These are phyloP conservation scores for Colletotrichum kahawae DNA, from an alignment of 2,329 filamentous ascomycete genomes.

Conservation along the genomic window DNA sequence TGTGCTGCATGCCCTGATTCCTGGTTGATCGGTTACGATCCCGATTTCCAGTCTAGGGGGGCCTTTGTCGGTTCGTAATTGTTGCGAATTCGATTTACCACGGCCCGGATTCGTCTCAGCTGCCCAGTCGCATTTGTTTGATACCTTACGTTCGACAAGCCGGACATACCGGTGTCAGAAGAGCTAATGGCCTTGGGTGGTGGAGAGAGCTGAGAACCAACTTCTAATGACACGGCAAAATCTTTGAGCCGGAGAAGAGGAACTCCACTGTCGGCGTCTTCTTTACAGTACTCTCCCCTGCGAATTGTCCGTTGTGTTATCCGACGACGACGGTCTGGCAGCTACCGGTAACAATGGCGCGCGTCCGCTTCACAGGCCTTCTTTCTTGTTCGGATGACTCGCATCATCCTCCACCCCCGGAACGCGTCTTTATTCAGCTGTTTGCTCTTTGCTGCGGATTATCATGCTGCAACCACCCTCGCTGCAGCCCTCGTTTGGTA, in stretches of 20 bases:
- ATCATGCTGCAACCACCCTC: neutral
- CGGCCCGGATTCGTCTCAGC: neutral
- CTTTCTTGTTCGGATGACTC: slow-evolving; percentile 1
- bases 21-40: neutral
- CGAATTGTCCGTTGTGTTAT: neutral
- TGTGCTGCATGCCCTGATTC: neutral
- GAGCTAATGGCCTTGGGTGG: neutral
- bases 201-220: neutral
- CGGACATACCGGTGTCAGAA: slow-evolving; percentile 6
- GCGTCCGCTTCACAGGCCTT: neutral
- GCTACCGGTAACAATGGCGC: neutral
- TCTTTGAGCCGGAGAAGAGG: neutral
- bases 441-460: neutral
- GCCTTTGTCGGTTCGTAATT: neutral
- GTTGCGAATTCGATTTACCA: neutral
- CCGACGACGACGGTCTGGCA: neutral
- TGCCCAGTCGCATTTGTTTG: neutral
- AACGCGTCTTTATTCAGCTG: neutral
- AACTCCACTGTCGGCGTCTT: neutral
- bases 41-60: neutral
- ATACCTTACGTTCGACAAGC: neutral
- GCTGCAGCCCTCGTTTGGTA: neutral
- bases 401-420: neutral
- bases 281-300: neutral
- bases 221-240: neutral